Percentiles rank a stretch among this genome's conserved stretches.
These are phyloP conservation scores for Fraxinus anomala DNA, from an alignment of 257 asterid genomes.

Conservation along the genomic window DNA sequence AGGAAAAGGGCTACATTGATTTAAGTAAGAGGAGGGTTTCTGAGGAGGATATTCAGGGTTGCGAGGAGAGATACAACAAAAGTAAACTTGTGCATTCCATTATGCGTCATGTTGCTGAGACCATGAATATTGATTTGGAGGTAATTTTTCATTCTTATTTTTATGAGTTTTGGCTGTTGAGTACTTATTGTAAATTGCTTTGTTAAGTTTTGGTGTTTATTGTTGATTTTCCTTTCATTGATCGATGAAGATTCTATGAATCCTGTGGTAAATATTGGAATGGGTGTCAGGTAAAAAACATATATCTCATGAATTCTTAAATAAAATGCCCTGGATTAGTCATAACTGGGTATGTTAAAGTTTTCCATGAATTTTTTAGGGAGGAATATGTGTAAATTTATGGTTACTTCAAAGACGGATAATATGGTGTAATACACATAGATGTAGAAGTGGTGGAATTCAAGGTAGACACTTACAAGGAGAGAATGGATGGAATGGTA, in stretches of 20 bases:
- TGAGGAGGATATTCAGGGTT: constrained; percentile 84
- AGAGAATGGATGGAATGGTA: background rate
- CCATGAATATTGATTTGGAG: constrained; percentile 80
- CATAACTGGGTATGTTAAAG: background rate
- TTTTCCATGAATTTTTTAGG: background rate
- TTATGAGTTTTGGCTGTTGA: background rate
- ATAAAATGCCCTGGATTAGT: background rate
- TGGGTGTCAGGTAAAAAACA: background rate
- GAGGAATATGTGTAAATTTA: background rate
- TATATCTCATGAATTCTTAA: background rate
- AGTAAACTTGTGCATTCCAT: constrained; percentile 97
- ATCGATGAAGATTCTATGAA: background rate
- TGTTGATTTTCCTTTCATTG: background rate
- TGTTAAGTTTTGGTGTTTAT: background rate
- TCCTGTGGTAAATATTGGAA: background rate
- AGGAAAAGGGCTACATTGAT: constrained; percentile 96
- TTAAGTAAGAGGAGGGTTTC: constrained; percentile 95
- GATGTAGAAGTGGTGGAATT: background rate
- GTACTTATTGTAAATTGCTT: background rate
- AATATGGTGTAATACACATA: background rate
- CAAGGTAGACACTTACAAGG: background rate
- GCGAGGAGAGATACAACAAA: constrained; percentile 94
- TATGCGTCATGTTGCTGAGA: constrained; percentile 97
- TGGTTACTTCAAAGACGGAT: background rate
- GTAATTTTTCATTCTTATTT: constrained; percentile 33